Evolutionary conservation across 2,329 filamentous ascomycete species (phyloP), one percentile per base, ranked within the genome.

Genomic region (Xylariaceae sp.): DNA sequence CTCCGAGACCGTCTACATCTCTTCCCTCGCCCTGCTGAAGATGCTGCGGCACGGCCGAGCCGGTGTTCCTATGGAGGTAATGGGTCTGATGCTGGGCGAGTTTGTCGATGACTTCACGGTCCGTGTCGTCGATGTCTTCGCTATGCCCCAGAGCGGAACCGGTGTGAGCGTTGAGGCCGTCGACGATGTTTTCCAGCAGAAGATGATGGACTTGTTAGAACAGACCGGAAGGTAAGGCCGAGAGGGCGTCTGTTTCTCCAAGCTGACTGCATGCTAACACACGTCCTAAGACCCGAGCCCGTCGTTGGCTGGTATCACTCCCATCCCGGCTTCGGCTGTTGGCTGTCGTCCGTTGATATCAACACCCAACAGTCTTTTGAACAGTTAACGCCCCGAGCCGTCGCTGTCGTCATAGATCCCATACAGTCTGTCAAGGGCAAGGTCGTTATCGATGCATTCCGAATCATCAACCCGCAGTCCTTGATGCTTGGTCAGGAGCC

Each of bases 361-460:
- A 97, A 99, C 77, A 99, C 94, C 29, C 94, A 99, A 71, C 94
- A 99, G 74, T 96, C 92, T n/a, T 99, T 99, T 73, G 94, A 99
- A 76, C 94, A 97, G 75, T 84, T 99, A 55, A 99, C 91, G 7
- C 91, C 94, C 34, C 90, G 94, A 69, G 92, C 94, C 63, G 94
- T 99, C 61, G 94, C 94, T 63, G 94, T 99, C 47, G 94, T 99
- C 65, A 91, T 99, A 67, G 94, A 99, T 68, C 94, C 94, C 40
- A 97, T 99, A 67, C 94, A 99, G 74, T 97, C 94, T 57, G 94
- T 99, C 70, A 99, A 99, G 79, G 94, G 94, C 74, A 99, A 99
- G 74, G 94, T 99, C 65, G 94, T 99, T 65, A 99, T 99, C 64
- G 94, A 99, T 70, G 94, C 94, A 52, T 99, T 99, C 84, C 90